Evolutionary conservation across 1,284 basidiomycete genomes (phyloP), one percentile per base, ranked within the genome.

Genomic region (Leucoagaricus sp.): DNA sequence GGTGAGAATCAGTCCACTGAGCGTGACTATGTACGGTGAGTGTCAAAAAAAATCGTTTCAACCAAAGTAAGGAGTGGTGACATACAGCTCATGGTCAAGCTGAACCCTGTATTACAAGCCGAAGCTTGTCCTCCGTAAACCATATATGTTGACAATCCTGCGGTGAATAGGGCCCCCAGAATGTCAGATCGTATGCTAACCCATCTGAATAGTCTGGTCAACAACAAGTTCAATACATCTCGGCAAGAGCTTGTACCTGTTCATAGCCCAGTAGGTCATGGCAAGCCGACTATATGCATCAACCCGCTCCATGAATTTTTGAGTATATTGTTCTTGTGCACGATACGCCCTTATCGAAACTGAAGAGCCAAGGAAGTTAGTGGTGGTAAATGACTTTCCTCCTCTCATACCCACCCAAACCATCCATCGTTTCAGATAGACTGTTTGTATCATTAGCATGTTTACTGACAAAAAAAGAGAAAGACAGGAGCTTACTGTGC

Each of bases 371-470:
- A 33, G 23, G 57, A 4, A 40, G 36, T n/a, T 56, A 46, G 29
- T 26, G 23, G 45, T 45, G 29, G 19, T 19, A 5, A 42, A 19
- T 6, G 13, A 21, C 29, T 34, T n/a, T n/a, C 8, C 40, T n/a
- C 46, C 10, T 31, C n/a, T 9, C 25, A 15, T 34, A 66, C 80
- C 54, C 60, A 87, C 85, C 74, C 38, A 93, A 74, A 28, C 91
- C 90, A 15, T 78, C 70, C 34, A 91, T 79, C 0, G 86, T 82
- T 21, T 85, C 82, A 10, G 85, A 83, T 62, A 93, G 87, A 44
- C 51, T 53, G 23, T 26, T 10, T 25, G 13, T 15, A 7, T n/a
- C 19, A n/a, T 23, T 23, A 23, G 12, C 6, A 5, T 6, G 1
- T 29, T 29, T 8, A 42, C 17, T n/a, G n/a, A 8, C 4, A 13